phyloP scores from a whole-genome alignment of 345 rosid species.

The Mercurialis annua region DNA sequence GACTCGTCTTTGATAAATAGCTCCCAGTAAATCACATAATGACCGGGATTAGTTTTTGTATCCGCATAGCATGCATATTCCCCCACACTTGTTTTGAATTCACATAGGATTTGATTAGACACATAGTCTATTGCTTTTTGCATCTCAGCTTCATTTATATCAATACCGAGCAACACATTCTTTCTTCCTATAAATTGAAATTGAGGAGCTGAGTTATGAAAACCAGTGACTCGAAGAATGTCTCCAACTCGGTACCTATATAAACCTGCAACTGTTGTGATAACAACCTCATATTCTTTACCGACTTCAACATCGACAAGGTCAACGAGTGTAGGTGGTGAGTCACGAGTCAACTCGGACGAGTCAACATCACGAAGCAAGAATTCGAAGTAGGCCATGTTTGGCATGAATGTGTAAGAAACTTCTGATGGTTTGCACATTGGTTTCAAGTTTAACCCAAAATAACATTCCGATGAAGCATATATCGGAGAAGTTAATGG shows the following conservation, averaged over 20 bases:
- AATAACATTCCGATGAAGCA: constrained; percentile 45
- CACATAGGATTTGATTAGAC: constrained; percentile 15
- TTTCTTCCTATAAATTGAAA: constrained; percentile 37
- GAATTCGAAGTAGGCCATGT: constrained; percentile 45
- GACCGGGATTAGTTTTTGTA: constrained; percentile 38
- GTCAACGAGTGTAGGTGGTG: constrained; percentile 31
- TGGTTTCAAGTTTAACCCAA: constrained; percentile 38
- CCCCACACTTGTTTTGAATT: constrained; percentile 31
- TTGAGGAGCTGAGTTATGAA: constrained; percentile 41
- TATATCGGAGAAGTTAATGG: constrained; percentile 42
- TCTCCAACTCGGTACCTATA: constrained; percentile 42
- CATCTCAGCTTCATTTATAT: constrained; percentile 39
- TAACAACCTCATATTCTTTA: constrained; percentile 39
- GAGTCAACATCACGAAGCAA: constrained; percentile 21
- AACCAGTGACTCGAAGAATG: constrained; percentile 37
- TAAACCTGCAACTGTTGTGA: constrained; percentile 40
- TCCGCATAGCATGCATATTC: constrained; percentile 43
- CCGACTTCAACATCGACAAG: constrained; percentile 38
- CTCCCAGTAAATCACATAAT: constrained; percentile 48
- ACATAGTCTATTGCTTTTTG: constrained; percentile 39
- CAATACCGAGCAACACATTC: constrained; percentile 41
- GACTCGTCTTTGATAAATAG: constrained; percentile 31
- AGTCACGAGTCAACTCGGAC: constrained; percentile 16
- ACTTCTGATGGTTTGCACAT: constrained; percentile 40
- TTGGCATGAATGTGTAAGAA: constrained; percentile 44